A percentile compares a stretch with the other conserved stretches of the same genome.
These are phyloP conservation scores for Exophiala spinifera DNA, from an alignment of 2,329 filamentous ascomycete genomes.

Conservation along the genomic window DNA sequence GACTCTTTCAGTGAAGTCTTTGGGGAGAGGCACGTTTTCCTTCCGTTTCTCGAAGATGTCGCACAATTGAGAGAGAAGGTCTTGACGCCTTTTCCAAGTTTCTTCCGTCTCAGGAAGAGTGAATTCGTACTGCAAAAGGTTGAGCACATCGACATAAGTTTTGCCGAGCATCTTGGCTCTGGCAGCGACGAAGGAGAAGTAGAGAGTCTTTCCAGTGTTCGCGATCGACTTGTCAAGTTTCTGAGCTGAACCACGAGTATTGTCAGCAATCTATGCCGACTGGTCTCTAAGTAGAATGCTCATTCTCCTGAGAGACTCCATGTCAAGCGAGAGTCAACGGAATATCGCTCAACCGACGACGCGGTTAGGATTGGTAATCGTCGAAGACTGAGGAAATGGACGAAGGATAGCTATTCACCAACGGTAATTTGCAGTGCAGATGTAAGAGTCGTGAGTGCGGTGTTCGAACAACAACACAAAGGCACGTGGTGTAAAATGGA, in stretches of 20 bases:
- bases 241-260: constrained; percentile 2
- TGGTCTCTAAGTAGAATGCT: background rate
- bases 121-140: constrained; percentile 23
- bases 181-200: constrained; percentile 16
- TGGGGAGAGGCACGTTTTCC: constrained; percentile 19
- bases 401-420: background rate
- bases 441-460: background rate
- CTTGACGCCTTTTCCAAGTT: constrained; percentile 28
- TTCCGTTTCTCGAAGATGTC: constrained; percentile 26
- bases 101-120: constrained; percentile 25
- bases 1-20: constrained; percentile 24
- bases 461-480: no score
- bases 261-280: constrained; percentile 6
- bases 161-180: constrained; percentile 25
- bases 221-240: constrained; percentile 14
- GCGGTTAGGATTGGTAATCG: background rate
- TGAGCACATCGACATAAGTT: constrained; percentile 23
- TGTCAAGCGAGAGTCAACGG: background rate
- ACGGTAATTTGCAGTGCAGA: background rate
- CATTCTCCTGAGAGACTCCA: constrained; percentile 7
- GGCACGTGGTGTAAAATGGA: background rate
- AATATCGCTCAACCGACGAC: background rate
- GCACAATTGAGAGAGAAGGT: constrained; percentile 23
- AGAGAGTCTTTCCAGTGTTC: constrained; percentile 14
- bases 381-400: background rate